A percentile compares a stretch with the other conserved stretches of the same genome.
Conservation (phyloP, 768 basidiomycete species). For the Panaeolus cyanescens region DNA sequence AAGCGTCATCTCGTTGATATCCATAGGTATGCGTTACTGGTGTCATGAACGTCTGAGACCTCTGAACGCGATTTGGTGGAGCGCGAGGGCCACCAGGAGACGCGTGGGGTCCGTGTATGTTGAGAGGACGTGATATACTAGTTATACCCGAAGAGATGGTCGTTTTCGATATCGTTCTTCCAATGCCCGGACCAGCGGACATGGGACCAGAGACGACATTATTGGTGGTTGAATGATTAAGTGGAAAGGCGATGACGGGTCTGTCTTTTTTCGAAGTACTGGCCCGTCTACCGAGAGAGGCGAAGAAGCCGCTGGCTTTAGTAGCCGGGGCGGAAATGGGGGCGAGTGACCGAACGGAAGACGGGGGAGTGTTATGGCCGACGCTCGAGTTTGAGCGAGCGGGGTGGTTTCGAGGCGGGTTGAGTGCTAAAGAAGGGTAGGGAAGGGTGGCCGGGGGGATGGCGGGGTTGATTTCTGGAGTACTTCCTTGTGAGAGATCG, state of each 20-base stretch:
- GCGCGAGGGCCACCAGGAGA: conserved; percentile 80
- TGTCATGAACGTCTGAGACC: conserved; percentile 68
- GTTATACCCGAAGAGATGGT: conserved; percentile 4
- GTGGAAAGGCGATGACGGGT: conserved; percentile 19
- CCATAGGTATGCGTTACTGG: conserved; percentile 30
- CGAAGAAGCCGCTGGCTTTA: conserved; percentile 68
- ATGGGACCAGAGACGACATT: conserved; percentile 2
- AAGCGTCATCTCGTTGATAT: conserved; percentile 26
- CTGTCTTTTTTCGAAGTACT: conserved; percentile 42
- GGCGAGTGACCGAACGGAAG: conserved; percentile 51
- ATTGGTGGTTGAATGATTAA: not conserved
- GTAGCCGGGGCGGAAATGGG: conserved; percentile 37
- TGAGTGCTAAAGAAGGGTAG: conserved; percentile 69
- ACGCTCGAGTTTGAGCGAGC: conserved; percentile 33
- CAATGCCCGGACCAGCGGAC: conserved; percentile 8
- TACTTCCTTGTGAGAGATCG: conserved; percentile 56
- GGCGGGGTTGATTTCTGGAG: conserved; percentile 52
- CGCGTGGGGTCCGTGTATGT: conserved; percentile 43
- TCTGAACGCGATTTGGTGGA: conserved; percentile 57
- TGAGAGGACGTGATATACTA: conserved; percentile 29
- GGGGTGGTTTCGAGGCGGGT: conserved; percentile 29
- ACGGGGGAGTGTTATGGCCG: conserved; percentile 40
- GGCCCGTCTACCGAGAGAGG: conserved; percentile 72
- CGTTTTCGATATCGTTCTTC: conserved; percentile 6
- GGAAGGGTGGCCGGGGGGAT: conserved; percentile 64